These are phyloP conservation scores for Murraya paniculata DNA, from an alignment of 345 rosid genomes.

Conservation along the genomic window DNA sequence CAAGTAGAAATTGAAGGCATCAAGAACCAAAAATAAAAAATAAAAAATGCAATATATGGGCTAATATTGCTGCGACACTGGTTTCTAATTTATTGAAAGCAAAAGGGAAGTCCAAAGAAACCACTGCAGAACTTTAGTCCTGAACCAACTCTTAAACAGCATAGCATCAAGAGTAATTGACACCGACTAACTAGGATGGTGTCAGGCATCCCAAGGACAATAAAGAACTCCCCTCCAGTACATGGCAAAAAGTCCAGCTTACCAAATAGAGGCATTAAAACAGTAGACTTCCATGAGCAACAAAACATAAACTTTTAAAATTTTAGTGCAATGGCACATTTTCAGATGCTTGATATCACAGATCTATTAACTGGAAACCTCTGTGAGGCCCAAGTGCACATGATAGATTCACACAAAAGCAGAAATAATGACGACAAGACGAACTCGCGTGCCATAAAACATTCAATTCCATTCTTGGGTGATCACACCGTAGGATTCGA, in stretches of 20 bases:
- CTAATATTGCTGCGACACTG: background rate
- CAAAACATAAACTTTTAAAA: background rate
- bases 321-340: background rate
- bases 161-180: background rate
- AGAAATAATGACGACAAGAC: background rate
- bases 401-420: background rate
- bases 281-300: background rate
- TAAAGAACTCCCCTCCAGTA: background rate
- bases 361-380: background rate
- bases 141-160: background rate
- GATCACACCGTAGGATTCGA: background rate
- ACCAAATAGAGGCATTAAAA: background rate
- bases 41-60: background rate
- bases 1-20: background rate
- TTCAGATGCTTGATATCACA: background rate
- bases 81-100: background rate
- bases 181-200: background rate
- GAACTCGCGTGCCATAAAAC: background rate
- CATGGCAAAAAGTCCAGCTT: background rate
- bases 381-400: background rate
- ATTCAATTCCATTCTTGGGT: background rate
- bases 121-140: background rate
- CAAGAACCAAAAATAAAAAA: background rate
- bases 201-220: background rate
- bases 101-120: background rate